phyloP scores from a whole-genome alignment of 1,139 yeast species.

The Taphrina flavorubra region DNA sequence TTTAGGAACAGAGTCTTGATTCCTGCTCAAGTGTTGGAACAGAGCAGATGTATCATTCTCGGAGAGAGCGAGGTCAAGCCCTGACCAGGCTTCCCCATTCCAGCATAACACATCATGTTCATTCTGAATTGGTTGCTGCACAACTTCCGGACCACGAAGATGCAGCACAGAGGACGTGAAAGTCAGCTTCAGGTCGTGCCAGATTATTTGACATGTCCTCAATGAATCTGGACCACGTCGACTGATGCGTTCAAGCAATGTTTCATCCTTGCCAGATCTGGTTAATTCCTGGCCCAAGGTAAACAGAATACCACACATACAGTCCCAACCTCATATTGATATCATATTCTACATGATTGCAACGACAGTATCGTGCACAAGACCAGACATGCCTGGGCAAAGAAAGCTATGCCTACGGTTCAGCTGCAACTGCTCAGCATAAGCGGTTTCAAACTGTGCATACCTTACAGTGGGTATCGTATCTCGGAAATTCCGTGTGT shows the following conservation, averaged over 20 bases:
- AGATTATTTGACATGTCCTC: constrained; percentile 8
- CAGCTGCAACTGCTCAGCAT: too few relatives aligned
- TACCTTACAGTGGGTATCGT: too few relatives aligned
- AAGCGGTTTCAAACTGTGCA: too few relatives aligned
- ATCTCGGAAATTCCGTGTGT: not conserved
- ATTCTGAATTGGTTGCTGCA: constrained; percentile 41
- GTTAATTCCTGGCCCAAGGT: constrained; percentile 31
- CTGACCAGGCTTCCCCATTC: constrained; percentile 40
- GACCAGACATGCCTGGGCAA: too few relatives aligned
- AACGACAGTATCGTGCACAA: too few relatives aligned
- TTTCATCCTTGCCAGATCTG: constrained; percentile 11
- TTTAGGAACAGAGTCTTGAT: constrained; percentile 50
- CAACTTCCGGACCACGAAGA: constrained; percentile 71
- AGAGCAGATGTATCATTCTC: constrained; percentile 61
- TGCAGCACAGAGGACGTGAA: constrained; percentile 76
- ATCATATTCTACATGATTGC: not conserved
- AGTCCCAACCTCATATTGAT: not conserved
- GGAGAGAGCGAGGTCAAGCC: constrained; percentile 2
- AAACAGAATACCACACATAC: constrained; percentile 50
- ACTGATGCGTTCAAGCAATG: constrained; percentile 33
- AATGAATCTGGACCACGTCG: constrained; percentile 47
- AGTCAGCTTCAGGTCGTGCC: constrained; percentile 48
- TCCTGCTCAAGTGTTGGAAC: constrained; percentile 48
- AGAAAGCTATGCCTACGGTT: too few relatives aligned
- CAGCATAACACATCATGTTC: constrained; percentile 35